Base-by-base conservation (phyloP, 169 alveolate species). In the Babesia sp. region DNA sequence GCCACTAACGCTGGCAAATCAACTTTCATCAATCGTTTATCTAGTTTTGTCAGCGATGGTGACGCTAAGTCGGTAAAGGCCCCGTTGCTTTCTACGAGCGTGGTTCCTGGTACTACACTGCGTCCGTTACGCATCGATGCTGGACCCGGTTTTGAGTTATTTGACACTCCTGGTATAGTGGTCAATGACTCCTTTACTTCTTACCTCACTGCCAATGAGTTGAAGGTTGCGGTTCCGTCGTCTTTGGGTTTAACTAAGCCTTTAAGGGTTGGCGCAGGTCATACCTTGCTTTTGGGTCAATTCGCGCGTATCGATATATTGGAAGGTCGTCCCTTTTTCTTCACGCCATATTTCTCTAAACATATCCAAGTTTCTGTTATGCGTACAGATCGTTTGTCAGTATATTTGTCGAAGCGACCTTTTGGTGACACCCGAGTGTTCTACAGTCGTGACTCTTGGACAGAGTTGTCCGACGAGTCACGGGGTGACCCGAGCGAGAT, bases 161-260 rank as follows among this genome's bases (percentile, higher is more conserved):
- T 64, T 39, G 93, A 89, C 74, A 89, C 93, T 8, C 93, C 93
- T 3, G 93, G 93, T 22, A 89, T 89, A 18, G 84, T 89, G 33
- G 77, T 89, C 3, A 63, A 74, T 29, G 61, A 83, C 42, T 78
- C 93, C 9, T 24, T 89, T 42, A 78, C 86, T 11, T 84, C 90
- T 12, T 57, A 82, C 44, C 61, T 89, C n/a, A 80, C 83, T 53
- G 66, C 57, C 56, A 63, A 58, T 18, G 87, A 89, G 51, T 26
- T 89, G 26, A 69, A 69, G 56, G 33, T 67, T n/a, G 72, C 76
- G 26, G 73, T 80, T 3, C 80, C 84, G 0, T 24, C 70, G 7
- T 33, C 70, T 8, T 33, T 46, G 3, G 66, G 71, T 20, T 42
- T 79, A 9, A 20, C 28, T 18, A 59, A 44, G 36, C 68, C 83